Evolutionary conservation across 768 basidiomycete genomes (phyloP).

Genomic region (Dioszegia hungarica): DNA sequence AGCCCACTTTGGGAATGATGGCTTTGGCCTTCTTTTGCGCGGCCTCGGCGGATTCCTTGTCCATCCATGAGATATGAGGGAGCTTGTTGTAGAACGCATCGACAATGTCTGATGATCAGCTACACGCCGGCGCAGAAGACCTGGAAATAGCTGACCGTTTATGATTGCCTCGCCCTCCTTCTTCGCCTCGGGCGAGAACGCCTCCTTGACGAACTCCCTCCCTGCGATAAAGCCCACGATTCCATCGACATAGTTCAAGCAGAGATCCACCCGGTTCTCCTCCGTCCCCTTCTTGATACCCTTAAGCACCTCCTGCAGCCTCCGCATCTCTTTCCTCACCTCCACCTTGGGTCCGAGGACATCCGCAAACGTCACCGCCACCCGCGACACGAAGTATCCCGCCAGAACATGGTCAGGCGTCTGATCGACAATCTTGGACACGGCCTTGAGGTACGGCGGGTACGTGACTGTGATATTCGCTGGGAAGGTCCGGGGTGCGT

Average conservation of each 20-base stretch:
- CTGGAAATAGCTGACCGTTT: constrained; percentile 54
- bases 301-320: constrained; percentile 65
- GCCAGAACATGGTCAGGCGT: constrained; percentile 70
- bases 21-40: constrained; percentile 83
- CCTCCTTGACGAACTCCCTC: constrained; percentile 63
- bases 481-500: constrained; percentile 67
- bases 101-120: constrained; percentile 57
- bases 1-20: constrained; percentile 88
- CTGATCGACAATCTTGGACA: constrained; percentile 64
- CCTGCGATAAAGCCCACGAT: constrained; percentile 85
- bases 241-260: constrained; percentile 65
- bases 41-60: constrained; percentile 68
- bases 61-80: constrained; percentile 81
- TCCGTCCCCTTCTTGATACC: constrained; percentile 84
- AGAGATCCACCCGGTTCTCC: constrained; percentile 77
- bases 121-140: not conserved
- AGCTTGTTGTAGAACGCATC: constrained; percentile 75
- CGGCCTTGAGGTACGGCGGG: constrained; percentile 65
- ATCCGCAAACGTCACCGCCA: constrained; percentile 61
- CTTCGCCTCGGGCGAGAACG: constrained; percentile 61
- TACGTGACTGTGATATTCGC: constrained; percentile 73
- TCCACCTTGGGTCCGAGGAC: constrained; percentile 69
- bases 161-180: constrained; percentile 79
- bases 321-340: constrained; percentile 69
- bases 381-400: constrained; percentile 77